Evolutionary conservation across 768 basidiomycete species (phyloP).

Genomic region (Tylopilus rubrobrunneus): DNA sequence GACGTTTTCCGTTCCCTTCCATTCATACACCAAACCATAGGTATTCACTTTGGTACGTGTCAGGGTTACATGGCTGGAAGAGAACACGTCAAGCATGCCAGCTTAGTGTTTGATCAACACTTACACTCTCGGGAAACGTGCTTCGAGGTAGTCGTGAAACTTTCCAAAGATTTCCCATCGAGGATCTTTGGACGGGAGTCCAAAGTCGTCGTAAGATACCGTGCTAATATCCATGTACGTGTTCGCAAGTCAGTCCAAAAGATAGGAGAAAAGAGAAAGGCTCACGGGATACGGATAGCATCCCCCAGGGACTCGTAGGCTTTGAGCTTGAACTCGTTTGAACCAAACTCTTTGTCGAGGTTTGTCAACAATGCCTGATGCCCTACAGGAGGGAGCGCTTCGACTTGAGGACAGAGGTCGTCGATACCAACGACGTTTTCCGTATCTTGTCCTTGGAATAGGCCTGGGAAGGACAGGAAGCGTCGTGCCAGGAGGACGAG

Average conservation of each 20-base stretch:
- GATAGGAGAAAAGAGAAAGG: neutral
- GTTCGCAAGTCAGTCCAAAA: neutral
- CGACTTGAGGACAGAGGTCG: slow-evolving; percentile 27
- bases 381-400: neutral
- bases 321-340: slow-evolving; percentile 25
- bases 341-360: slow-evolving; percentile 24
- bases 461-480: neutral
- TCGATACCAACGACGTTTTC: slow-evolving; percentile 1
- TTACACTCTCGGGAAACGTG: no score
- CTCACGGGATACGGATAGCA: slow-evolving; percentile 34
- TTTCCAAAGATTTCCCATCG: no score
- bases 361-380: slow-evolving; percentile 18
- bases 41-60: no score
- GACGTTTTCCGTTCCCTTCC: no score
- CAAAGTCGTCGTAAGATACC: slow-evolving; percentile 50
- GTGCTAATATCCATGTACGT: slow-evolving; percentile 35
- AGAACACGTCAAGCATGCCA: no score
- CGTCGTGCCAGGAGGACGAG: slow-evolving; percentile 4
- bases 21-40: no score
- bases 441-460: neutral
- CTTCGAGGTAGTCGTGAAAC: no score
- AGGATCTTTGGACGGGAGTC: slow-evolving; percentile 37
- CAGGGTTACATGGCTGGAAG: no score
- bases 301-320: slow-evolving; percentile 33
- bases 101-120: no score